Percentiles rank a stretch among this genome's conserved stretches.
These are phyloP conservation scores for Cyclaneusma minus DNA, from an alignment of 2,329 filamentous ascomycete genomes.

Conservation along the genomic window DNA sequence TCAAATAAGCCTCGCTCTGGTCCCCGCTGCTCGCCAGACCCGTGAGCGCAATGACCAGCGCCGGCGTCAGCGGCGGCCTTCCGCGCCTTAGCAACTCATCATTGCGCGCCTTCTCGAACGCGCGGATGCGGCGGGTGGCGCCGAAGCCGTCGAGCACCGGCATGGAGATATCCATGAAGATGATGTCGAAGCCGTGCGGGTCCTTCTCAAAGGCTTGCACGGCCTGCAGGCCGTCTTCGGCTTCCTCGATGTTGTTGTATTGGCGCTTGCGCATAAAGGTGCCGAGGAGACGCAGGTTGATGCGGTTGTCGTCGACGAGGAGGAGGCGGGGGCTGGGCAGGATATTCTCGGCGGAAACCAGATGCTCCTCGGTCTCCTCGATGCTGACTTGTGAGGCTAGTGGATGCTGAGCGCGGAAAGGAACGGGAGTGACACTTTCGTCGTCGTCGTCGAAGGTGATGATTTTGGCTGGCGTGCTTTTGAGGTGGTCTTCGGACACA, in stretches of 20 bases:
- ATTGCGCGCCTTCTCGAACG: slow-evolving; percentile 23
- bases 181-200: slow-evolving; percentile 22
- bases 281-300: slow-evolving; percentile 23
- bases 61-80: slow-evolving; percentile 12
- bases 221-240: slow-evolving; percentile 31
- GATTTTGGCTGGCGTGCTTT: not conserved
- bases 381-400: no score
- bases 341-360: no score
- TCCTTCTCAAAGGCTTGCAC: slow-evolving; percentile 24
- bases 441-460: not conserved
- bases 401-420: not conserved
- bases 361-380: no score
- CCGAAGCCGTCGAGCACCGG: slow-evolving; percentile 36
- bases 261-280: slow-evolving; percentile 23
- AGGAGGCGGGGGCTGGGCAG: slow-evolving; percentile 14
- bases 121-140: slow-evolving; percentile 31
- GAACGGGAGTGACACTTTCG: not conserved
- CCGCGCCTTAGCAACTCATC: slow-evolving; percentile 9
- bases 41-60: slow-evolving; percentile 23
- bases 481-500: not conserved
- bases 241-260: slow-evolving; percentile 24
- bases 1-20: slow-evolving; percentile 18
- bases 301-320: slow-evolving; percentile 26
- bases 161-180: slow-evolving; percentile 38
- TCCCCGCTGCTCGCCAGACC: slow-evolving; percentile 20